These are phyloP conservation scores for Coniochaeta sp. DNA, from an alignment of 2,329 filamentous ascomycete genomes.

Conservation along the genomic window DNA sequence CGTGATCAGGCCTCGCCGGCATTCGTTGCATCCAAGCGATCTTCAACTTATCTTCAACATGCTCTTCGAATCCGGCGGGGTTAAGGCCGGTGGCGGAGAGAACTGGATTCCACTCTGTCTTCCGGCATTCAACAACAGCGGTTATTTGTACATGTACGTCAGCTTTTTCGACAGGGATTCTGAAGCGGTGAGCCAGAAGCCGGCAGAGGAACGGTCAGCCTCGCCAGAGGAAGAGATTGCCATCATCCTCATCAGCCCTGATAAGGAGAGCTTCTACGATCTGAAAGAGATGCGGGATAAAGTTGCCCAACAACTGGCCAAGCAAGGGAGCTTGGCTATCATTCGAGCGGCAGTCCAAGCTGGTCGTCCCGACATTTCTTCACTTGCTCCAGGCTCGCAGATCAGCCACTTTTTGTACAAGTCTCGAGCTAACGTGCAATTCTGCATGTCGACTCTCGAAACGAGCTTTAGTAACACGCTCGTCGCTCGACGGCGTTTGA, in stretches of 20 bases:
- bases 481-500: constrained; percentile 61
- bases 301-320: constrained; percentile 61
- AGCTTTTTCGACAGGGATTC: constrained; percentile 74
- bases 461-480: constrained; percentile 34
- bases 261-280: constrained; percentile 90
- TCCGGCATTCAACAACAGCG: constrained; percentile 93
- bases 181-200: constrained; percentile 32
- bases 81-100: constrained; percentile 85
- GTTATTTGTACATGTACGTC: constrained; percentile 98
- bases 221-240: constrained; percentile 63
- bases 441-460: constrained; percentile 77
- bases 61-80: constrained; percentile 90
- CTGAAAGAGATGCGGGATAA: constrained; percentile 67
- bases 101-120: constrained; percentile 97
- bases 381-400: constrained; percentile 73
- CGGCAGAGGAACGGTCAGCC: constrained; percentile 43
- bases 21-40: constrained; percentile 92
- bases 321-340: constrained; percentile 65
- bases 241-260: constrained; percentile 83
- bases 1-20: constrained; percentile 87
- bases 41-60: constrained; percentile 98
- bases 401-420: constrained; percentile 95
- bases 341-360: constrained; percentile 65
- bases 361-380: constrained; percentile 64
- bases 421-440: constrained; percentile 89